These are phyloP conservation scores for Amborella trichopoda DNA, from an alignment of 164 flowering plant species.

Conservation along the genomic window DNA sequence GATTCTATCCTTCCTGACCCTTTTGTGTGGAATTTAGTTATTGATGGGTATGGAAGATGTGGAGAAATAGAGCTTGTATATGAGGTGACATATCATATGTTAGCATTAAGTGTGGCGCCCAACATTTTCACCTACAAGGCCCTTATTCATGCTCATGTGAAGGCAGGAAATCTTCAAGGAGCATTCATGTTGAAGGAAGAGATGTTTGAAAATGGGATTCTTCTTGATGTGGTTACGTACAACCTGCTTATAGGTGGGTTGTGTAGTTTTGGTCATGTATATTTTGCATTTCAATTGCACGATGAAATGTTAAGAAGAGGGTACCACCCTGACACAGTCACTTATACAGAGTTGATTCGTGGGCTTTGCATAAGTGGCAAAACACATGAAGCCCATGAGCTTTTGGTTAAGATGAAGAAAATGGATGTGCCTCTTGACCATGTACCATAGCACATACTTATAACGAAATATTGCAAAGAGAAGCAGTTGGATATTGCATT, in stretches of 20 bases:
- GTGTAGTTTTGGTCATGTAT: slow-evolving; percentile 27
- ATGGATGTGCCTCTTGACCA: slow-evolving; percentile 40
- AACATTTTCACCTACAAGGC: slow-evolving; percentile 67
- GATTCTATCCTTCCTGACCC: slow-evolving; percentile 38
- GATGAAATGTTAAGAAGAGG: slow-evolving; percentile 57
- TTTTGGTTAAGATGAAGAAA: slow-evolving; percentile 21
- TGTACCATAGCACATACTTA: slow-evolving; percentile 49
- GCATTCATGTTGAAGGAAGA: slow-evolving; percentile 40
- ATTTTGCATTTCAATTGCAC: slow-evolving; percentile 30
- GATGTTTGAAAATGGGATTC: slow-evolving; percentile 31
- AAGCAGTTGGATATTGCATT: slow-evolving; percentile 26
- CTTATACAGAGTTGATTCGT: slow-evolving; percentile 61
- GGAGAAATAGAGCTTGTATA: slow-evolving; percentile 36
- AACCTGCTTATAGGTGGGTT: slow-evolving; percentile 57
- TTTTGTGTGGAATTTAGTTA: slow-evolving; percentile 56
- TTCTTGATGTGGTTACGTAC: slow-evolving; percentile 59
- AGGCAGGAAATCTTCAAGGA: slow-evolving; percentile 25
- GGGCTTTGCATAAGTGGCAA: slow-evolving; percentile 30
- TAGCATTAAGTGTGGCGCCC: slow-evolving; percentile 34
- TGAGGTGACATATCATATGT: slow-evolving; percentile 39
- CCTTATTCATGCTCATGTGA: slow-evolving; percentile 37
- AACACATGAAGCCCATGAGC: slow-evolving; percentile 33
- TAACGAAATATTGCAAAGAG: slow-evolving; percentile 36
- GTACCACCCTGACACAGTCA: slow-evolving; percentile 40
- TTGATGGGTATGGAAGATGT: slow-evolving; percentile 45